These are phyloP conservation scores for Colletotrichum sp. DNA, from an alignment of 2,329 filamentous ascomycete species.

Conservation along the genomic window DNA sequence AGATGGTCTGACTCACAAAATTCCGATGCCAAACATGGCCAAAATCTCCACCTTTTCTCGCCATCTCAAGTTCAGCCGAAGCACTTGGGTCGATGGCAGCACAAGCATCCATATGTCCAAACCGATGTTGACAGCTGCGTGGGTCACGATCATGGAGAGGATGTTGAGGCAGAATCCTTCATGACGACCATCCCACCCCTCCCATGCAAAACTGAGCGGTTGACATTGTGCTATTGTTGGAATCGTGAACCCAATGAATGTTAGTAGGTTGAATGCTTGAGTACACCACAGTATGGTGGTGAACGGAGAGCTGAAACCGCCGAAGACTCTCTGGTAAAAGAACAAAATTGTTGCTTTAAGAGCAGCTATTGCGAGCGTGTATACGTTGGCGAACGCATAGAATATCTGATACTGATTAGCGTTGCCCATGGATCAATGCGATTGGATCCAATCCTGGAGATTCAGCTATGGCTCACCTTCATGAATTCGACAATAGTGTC, in stretches of 20 bases:
- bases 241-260: conserved; percentile 32
- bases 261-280: not conserved
- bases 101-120: conserved; percentile 47
- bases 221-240: conserved; percentile 44
- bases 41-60: conserved; percentile 40
- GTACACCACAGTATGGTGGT: conserved; percentile 26
- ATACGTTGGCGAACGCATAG: conserved; percentile 7
- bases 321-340: conserved; percentile 42
- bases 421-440: not conserved
- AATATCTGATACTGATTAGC: not conserved
- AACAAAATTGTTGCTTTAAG: conserved; percentile 40
- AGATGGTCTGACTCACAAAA: conserved; percentile 2
- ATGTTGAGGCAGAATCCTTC: conserved; percentile 39
- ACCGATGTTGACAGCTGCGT: conserved; percentile 46
- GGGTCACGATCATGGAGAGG: conserved; percentile 40
- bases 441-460: rapidly evolving
- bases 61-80: conserved; percentile 33
- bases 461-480: not conserved
- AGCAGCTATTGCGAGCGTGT: conserved; percentile 38
- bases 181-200: conserved; percentile 32
- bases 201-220: conserved; percentile 49
- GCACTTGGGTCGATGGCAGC: conserved; percentile 42
- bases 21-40: conserved; percentile 41
- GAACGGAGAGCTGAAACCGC: conserved; percentile 29
- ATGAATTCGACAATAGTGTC: not conserved